Evolutionary conservation across 768 basidiomycete species (phyloP), one percentile per base, ranked within the genome.

Genomic region (Pisolithus marmoratus): DNA sequence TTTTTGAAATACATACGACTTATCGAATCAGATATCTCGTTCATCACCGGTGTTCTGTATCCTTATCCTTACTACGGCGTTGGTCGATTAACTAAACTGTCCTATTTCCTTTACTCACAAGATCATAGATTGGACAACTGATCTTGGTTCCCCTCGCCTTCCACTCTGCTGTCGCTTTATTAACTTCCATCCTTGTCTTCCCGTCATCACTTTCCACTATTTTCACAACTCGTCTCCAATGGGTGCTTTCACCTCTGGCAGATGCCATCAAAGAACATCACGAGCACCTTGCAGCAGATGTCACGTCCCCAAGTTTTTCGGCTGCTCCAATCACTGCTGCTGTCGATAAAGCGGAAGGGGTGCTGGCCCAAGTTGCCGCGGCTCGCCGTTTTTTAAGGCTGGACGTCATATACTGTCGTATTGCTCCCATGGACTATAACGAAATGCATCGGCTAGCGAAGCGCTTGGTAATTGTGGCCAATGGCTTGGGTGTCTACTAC

Each of bases 401-500:
- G 12, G 87, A 90, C 57, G 60, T 90, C 19, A 71, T 81, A 14
- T 86, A 78, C 58, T 72, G 72, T 1, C 75, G 84, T 2, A 84
- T 84, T 59, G 70, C 77, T 0, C 85, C 85, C 0, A 62, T 60
- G 2, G 84, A 86, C 60, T 82, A 83, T 46, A 56, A 60, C 0
- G 62, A 65, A 3, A 72, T 90, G 19, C 83, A 85, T 49, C 60
- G 66, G 22, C 60, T 77, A 7, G 70, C 72, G 15, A 70, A 82
- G 40, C 68, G 78, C 4, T 70, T 87, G 55, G 73, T 76, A 4
- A 80, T 78, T 11, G 70, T 82, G 8, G 76, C 78, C n/a, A 74
- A 83, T 54, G 87, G 87, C 17, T 73, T 88, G 74, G 70, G 66
- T 19, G 63, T 78, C 37, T 88, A 85, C 59, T 87, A 84, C 54